phyloP scores from a whole-genome alignment of 2,329 filamentous ascomycete genomes.

The Stachybotrys chartarum region DNA sequence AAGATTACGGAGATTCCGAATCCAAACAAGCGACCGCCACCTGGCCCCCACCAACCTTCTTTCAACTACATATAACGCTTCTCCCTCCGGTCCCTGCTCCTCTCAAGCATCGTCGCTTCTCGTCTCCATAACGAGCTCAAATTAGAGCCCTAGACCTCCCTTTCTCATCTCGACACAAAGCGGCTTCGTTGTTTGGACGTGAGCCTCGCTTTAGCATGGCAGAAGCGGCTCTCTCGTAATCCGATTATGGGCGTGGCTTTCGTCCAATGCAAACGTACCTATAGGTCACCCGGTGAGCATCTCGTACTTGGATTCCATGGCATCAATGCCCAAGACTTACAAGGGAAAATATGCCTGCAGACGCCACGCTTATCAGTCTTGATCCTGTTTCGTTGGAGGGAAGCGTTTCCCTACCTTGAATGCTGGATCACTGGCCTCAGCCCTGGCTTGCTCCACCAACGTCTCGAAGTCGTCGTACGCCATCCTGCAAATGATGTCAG shows the following conservation, averaged over 20 bases:
- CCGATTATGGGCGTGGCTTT: slow-evolving; percentile 33
- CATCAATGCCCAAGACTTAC: slow-evolving; percentile 28
- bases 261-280: slow-evolving; percentile 58
- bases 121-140: no score
- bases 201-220: no score
- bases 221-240: no score
- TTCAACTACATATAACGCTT: slow-evolving; percentile 2
- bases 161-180: no score
- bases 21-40: slow-evolving; percentile 2
- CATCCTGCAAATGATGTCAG: slow-evolving; percentile 35
- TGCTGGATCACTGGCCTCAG: slow-evolving; percentile 43
- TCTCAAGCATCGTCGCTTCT: not conserved
- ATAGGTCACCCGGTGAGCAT: slow-evolving; percentile 5
- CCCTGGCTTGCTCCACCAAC: slow-evolving; percentile 47
- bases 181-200: no score
- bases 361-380: not conserved
- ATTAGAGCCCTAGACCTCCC: no score
- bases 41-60: slow-evolving; percentile 7
- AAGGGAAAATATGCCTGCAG: slow-evolving; percentile 53
- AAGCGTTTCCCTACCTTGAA: slow-evolving; percentile 41
- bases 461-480: slow-evolving; percentile 48
- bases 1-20: not conserved
- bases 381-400: not conserved
- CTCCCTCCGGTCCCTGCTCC: not conserved
- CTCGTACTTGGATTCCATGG: slow-evolving; percentile 4